phyloP scores from a whole-genome alignment of 768 basidiomycete genomes.

The Xanthoconium purpureum region DNA sequence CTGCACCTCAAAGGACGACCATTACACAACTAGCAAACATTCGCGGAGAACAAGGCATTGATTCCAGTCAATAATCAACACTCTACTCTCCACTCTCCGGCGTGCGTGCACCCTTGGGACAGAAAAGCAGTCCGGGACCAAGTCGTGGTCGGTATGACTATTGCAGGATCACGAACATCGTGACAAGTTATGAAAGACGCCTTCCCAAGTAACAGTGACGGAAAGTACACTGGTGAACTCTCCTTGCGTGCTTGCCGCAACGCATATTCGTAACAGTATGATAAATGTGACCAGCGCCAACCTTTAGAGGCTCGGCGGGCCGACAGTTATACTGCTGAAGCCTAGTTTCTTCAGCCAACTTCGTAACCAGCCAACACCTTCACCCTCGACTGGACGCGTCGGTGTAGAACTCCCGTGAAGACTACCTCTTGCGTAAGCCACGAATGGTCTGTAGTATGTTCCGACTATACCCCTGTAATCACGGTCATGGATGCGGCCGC shows the following conservation, averaged over 20 bases:
- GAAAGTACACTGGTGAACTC: background rate
- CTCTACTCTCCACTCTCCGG: too few species aligned
- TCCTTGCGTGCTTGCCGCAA: background rate
- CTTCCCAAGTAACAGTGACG: background rate
- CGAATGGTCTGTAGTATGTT: conserved; percentile 31
- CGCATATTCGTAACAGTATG: background rate
- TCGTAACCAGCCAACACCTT: conserved; percentile 31
- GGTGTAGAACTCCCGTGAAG: conserved; percentile 11
- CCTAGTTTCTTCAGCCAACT: conserved; percentile 29
- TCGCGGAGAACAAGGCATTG: too few species aligned
- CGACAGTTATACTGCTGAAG: conserved; percentile 27
- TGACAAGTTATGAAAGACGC: too few species aligned
- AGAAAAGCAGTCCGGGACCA: too few species aligned
- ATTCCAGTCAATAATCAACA: too few species aligned
- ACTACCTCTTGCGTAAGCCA: conserved; percentile 20
- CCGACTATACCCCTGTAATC: conserved; percentile 29
- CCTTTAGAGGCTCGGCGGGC: conserved; percentile 22
- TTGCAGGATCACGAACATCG: too few species aligned
- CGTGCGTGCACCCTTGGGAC: too few species aligned
- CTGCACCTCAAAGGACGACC: too few species aligned
- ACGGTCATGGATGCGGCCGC: background rate
- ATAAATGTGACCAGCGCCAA: background rate
- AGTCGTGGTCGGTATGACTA: too few species aligned
- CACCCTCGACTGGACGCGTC: conserved; percentile 25
- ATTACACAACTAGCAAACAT: too few species aligned